Evolutionary conservation across 1,139 yeast species (phyloP).

Genomic region (Yamadazyma dushanensis): DNA sequence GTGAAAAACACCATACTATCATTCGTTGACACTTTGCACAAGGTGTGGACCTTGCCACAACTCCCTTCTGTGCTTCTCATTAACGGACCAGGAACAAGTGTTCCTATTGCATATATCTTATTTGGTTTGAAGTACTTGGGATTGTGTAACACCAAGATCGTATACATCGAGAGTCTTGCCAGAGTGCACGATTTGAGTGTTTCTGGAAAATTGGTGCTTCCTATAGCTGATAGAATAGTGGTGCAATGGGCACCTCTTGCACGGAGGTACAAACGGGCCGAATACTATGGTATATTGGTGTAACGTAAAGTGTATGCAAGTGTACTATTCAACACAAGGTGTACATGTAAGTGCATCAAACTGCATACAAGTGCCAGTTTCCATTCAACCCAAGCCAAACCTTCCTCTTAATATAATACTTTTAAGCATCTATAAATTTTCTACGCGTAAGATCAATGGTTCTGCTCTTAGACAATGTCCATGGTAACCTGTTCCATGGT

Average conservation of each 20-base stretch:
- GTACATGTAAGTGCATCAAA: too few relatives aligned
- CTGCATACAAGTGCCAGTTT: too few relatives aligned
- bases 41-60: slow-evolving; percentile 20
- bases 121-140: slow-evolving; percentile 57
- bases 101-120: slow-evolving; percentile 68
- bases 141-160: slow-evolving; percentile 52
- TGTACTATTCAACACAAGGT: too few relatives aligned
- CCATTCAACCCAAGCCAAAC: too few relatives aligned
- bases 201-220: slow-evolving; percentile 70
- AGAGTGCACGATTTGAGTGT: slow-evolving; percentile 75
- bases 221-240: slow-evolving; percentile 70
- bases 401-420: too few relatives aligned
- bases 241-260: slow-evolving; percentile 88
- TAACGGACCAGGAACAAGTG: slow-evolving; percentile 95
- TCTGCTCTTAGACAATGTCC: neutral
- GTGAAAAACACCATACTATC: slow-evolving; percentile 51
- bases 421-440: too few relatives aligned
- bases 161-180: slow-evolving; percentile 88
- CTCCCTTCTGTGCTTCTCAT: slow-evolving; percentile 59
- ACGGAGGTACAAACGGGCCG: slow-evolving; percentile 57
- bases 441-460: slow-evolving; percentile 1
- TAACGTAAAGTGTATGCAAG: too few relatives aligned
- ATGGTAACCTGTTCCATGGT: slow-evolving; percentile 1
- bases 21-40: slow-evolving; percentile 26
- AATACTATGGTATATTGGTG: slow-evolving; percentile 62